Evolutionary conservation across 1,284 basidiomycete genomes (phyloP).

Genomic region (Malassezia restricta): DNA sequence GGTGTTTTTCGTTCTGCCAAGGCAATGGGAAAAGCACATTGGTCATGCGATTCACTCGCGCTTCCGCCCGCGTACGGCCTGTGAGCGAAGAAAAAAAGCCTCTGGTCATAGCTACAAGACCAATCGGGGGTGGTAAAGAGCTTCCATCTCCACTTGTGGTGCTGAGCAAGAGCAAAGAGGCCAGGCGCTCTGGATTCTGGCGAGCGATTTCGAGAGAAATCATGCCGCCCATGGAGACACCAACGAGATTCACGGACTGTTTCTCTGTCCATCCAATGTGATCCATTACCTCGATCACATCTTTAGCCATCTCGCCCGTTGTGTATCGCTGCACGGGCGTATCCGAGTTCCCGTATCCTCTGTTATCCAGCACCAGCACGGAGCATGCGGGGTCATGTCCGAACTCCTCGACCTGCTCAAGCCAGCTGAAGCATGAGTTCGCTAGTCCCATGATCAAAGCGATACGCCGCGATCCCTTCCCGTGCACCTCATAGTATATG

Average conservation of each 20-base stretch:
- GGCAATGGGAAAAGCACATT: slow-evolving; percentile 57
- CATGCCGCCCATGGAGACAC: slow-evolving; percentile 74
- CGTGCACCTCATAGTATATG: slow-evolving; percentile 45
- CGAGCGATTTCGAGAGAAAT: slow-evolving; percentile 52
- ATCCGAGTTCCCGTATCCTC: slow-evolving; percentile 68
- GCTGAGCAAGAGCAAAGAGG: slow-evolving; percentile 28
- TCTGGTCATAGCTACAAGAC: slow-evolving; percentile 46
- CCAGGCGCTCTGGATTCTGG: slow-evolving; percentile 18
- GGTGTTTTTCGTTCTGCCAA: slow-evolving; percentile 50
- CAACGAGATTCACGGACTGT: slow-evolving; percentile 60
- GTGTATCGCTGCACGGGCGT: slow-evolving; percentile 50
- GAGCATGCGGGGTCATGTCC: slow-evolving; percentile 48
- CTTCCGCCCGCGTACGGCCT: slow-evolving; percentile 50
- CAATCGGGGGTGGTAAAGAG: slow-evolving; percentile 18
- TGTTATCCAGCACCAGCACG: slow-evolving; percentile 70
- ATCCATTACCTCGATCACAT: slow-evolving; percentile 56
- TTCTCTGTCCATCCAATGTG: slow-evolving; percentile 60
- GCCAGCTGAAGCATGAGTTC: slow-evolving; percentile 46
- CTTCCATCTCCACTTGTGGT: slow-evolving; percentile 28
- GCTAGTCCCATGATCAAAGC: slow-evolving; percentile 46
- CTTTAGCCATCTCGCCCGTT: slow-evolving; percentile 66
- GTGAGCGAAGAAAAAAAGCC: background rate
- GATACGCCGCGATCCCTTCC: slow-evolving; percentile 27
- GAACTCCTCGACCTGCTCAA: slow-evolving; percentile 46
- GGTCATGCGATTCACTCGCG: slow-evolving; percentile 53